These are phyloP conservation scores for Mycothermus thermophilus DNA, from an alignment of 495 filamentous ascomycete species.

Conservation along the genomic window DNA sequence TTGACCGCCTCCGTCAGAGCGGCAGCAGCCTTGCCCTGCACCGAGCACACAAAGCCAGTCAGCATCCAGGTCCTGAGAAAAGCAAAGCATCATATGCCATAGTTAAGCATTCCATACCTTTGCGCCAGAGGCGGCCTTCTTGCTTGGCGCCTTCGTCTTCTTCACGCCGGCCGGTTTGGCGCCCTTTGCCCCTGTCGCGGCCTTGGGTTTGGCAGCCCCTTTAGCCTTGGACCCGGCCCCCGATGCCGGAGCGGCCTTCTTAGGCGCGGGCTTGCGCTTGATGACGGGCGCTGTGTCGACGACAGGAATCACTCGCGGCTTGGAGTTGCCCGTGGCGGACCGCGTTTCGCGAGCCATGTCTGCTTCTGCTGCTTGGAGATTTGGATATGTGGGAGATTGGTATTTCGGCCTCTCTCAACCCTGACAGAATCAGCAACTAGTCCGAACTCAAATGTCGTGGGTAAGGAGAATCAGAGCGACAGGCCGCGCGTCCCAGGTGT, in stretches of 20 bases:
- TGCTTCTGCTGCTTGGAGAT: conserved; percentile 11
- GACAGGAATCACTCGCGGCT: conserved; percentile 38
- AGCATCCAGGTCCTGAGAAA: neutral
- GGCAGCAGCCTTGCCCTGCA: conserved; percentile 34
- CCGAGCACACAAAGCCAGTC: conserved; percentile 9
- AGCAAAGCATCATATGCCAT: too few species aligned
- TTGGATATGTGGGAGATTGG: conserved; percentile 5
- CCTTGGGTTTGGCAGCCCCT: too few species aligned
- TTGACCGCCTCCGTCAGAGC: conserved; percentile 28
- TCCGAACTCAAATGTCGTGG: too few species aligned
- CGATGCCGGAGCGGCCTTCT: conserved; percentile 19
- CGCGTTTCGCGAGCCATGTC: conserved; percentile 42
- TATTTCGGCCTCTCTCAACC: too few species aligned
- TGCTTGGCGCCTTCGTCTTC: conserved; percentile 41
- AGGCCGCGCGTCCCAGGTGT: too few species aligned
- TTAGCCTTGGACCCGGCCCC: too few species aligned
- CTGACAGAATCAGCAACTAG: too few species aligned
- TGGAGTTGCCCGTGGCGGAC: conserved; percentile 40
- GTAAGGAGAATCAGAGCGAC: too few species aligned
- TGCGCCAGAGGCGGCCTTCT: conserved; percentile 30
- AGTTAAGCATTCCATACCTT: conserved; percentile 40
- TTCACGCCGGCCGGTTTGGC: conserved; percentile 39
- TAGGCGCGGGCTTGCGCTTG: conserved; percentile 31
- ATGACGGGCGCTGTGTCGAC: conserved; percentile 37
- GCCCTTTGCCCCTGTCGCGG: conserved; percentile 28